These are phyloP conservation scores for Zygosaccharomyces pseudobailii DNA, from an alignment of 1,139 yeast genomes.

Conservation along the genomic window DNA sequence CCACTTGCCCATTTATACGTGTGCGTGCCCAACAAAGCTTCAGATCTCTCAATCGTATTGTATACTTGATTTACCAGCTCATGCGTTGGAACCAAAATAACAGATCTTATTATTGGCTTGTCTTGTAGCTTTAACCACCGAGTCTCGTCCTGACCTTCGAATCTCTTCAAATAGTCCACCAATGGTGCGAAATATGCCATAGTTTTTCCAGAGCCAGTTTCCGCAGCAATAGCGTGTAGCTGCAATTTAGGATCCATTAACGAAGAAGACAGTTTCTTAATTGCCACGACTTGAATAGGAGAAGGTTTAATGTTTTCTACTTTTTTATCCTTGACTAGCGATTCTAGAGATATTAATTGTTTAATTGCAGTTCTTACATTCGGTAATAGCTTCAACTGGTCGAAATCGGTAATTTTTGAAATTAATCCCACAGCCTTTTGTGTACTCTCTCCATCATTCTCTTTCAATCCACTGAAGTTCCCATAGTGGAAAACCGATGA, in stretches of 20 bases:
- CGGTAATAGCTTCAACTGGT: slow-evolving; percentile 61
- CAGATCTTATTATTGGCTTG: slow-evolving; percentile 54
- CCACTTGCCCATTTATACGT: slow-evolving; percentile 55
- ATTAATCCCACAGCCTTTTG: slow-evolving; percentile 28
- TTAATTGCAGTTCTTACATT: slow-evolving; percentile 60
- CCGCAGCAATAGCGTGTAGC: slow-evolving; percentile 83
- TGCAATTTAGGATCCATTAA: slow-evolving; percentile 43
- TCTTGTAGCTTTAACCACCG: slow-evolving; percentile 35
- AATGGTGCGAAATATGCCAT: slow-evolving; percentile 83
- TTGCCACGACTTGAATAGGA: slow-evolving; percentile 57
- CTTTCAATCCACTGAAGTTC: slow-evolving; percentile 27
- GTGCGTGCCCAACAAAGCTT: slow-evolving; percentile 40
- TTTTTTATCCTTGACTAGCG: slow-evolving; percentile 24
- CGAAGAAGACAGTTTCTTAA: slow-evolving; percentile 43
- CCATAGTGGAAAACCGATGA: slow-evolving; percentile 17
- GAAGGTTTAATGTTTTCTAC: slow-evolving; percentile 46
- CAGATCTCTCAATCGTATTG: slow-evolving; percentile 44
- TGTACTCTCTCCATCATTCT: slow-evolving; percentile 10
- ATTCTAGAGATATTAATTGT: slow-evolving; percentile 49
- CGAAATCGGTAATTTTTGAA: slow-evolving; percentile 54
- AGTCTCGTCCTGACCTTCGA: slow-evolving; percentile 37
- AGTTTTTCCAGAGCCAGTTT: slow-evolving; percentile 95
- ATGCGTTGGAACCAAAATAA: slow-evolving; percentile 80
- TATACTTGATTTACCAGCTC: slow-evolving; percentile 83
- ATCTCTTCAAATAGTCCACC: slow-evolving; percentile 61